Percentiles rank a stretch among this genome's conserved stretches.
Evolutionary conservation across 192 early-diverging fungal genomes (phyloP).

Genomic region (Podila verticillata): DNA sequence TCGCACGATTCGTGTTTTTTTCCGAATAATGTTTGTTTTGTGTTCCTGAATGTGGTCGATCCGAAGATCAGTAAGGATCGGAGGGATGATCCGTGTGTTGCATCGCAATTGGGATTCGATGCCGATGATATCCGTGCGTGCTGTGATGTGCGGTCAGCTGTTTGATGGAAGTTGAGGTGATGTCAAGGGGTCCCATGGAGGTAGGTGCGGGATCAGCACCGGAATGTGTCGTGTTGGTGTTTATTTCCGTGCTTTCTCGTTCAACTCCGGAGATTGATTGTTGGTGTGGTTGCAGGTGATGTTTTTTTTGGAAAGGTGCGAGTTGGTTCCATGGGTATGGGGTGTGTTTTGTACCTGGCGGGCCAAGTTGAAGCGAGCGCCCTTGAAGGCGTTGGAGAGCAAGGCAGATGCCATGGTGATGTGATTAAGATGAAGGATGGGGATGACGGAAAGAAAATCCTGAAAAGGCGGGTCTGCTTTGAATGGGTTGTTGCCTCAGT

Average conservation of each 20-base stretch:
- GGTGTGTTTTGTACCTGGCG: conserved; percentile 36
- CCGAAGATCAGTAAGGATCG: not conserved
- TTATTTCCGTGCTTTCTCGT: too few species aligned
- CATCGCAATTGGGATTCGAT: not conserved
- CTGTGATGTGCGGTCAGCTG: too few species aligned
- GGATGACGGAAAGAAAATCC: conserved; percentile 2
- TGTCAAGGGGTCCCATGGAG: too few species aligned
- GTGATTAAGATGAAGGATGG: conserved; percentile 9
- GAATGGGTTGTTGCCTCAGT: conserved; percentile 3
- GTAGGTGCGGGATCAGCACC: too few species aligned
- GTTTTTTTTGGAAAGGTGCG: too few species aligned
- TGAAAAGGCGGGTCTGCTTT: too few species aligned
- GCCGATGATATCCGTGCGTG: too few species aligned
- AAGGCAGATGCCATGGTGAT: conserved; percentile 42
- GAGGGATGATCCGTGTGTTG: not conserved
- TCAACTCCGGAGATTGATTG: too few species aligned
- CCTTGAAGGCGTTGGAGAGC: conserved; percentile 51
- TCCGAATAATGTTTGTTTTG: not conserved
- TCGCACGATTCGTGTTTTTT: not conserved
- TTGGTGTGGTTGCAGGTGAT: too few species aligned
- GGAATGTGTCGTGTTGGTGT: too few species aligned
- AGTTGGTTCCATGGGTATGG: too few species aligned
- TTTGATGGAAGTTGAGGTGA: too few species aligned
- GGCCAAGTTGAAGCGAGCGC: conserved; percentile 46
- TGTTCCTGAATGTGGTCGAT: conserved; percentile 3